Percentiles rank a stretch among this genome's conserved stretches.
Conservation (phyloP, 257 asterid genomes). For the Primulina tabacum region DNA sequence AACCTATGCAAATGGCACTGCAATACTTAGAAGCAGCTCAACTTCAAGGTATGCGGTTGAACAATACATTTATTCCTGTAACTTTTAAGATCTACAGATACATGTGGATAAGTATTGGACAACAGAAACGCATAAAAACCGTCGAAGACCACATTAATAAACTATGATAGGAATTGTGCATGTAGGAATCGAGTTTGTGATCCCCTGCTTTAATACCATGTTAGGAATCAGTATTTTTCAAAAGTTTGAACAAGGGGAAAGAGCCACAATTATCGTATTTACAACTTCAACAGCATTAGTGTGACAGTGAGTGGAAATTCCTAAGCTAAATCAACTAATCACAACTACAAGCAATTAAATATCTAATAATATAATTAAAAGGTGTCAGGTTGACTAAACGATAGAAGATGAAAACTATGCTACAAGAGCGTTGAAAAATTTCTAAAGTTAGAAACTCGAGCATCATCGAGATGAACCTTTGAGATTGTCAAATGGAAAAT, state of each 20-base stretch:
- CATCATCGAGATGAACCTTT: conserved; percentile 39
- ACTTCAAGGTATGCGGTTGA: neutral
- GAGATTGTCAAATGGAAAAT: conserved; percentile 34
- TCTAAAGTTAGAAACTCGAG: neutral
- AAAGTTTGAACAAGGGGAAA: no score
- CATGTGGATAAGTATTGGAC: neutral
- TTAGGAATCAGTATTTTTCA: no score
- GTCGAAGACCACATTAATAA: no score
- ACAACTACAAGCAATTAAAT: neutral
- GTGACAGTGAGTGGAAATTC: neutral
- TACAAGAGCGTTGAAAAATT: neutral
- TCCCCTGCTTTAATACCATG: no score
- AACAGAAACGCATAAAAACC: no score
- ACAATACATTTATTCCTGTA: no score
- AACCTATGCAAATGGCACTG: conserved; percentile 32
- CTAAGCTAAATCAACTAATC: neutral
- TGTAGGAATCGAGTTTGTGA: no score
- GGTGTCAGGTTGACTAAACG: neutral
- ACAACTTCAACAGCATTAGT: neutral
- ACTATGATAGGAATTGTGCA: no score
- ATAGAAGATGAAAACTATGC: neutral
- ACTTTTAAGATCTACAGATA: no score
- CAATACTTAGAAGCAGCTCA: conserved; percentile 1
- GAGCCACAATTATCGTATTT: no score
- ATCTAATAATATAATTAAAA: neutral